Base-by-base conservation (phyloP, 192 early-diverging fungal genomes). In the Cladochytrium replicatum region DNA sequence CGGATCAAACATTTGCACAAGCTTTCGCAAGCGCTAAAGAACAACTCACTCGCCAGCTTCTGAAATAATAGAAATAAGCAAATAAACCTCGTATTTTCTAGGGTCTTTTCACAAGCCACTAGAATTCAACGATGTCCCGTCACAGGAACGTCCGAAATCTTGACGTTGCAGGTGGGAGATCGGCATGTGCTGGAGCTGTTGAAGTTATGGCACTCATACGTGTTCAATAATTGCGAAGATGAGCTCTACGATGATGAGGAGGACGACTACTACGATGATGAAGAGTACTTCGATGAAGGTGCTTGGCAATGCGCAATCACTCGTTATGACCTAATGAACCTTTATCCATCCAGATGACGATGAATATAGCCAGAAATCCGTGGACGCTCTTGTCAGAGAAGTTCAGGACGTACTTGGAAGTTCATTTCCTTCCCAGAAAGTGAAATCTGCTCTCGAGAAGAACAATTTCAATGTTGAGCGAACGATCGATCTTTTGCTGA, bases 401-500 rank as follows among this genome's bases (percentile, higher is more conserved):
- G 76, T 89, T 23, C 71, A 63, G 55, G 52, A 43, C 9, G 62
- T 84, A 21, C 62, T 89, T 9, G 88, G 84, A 17, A 48, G 59
- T 0, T 58, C 67, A 15, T 65, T 91, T 9, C 52, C 72, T 15
- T 70, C 77, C 50, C 59, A 67, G 32, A 78, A 84, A 41, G 87
- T 91, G 13, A 72, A 74, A 53, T 74, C 80, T 41, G 64, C 82
- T 21, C 63, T 91, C 43, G 81, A 80, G 74, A 66, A 84, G 52
- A 76, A 81, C 45, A 85, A 82, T 54, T 85, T 83, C 61, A 80
- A 91, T 52, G 60, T 64, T 11, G 68, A 75, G 28, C 58, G 81
- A 29, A 72, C 87, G 1, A 63, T 85, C 22, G 73, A 76, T 26
- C 81, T 70, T 58, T 63, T 87, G 15, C 63, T 75, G 17, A 83